Evolutionary conservation across 1,284 basidiomycete species (phyloP).

Genomic region (Heliocybe sulcata): DNA sequence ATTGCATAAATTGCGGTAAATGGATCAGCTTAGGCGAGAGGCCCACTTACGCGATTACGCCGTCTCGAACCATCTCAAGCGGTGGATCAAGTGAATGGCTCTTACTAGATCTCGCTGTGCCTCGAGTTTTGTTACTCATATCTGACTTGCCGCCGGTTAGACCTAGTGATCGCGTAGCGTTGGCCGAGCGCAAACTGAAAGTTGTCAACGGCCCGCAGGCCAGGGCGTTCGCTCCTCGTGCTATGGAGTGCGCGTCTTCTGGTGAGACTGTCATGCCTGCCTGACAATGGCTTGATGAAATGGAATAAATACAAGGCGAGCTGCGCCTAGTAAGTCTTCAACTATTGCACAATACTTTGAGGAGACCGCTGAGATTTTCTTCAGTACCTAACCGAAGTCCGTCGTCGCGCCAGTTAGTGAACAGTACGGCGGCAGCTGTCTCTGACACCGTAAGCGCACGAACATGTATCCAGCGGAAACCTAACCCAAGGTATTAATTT

Average conservation of each 20-base stretch:
- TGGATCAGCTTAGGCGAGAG: conserved; percentile 45
- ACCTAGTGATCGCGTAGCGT: conserved; percentile 47
- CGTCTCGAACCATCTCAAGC: conserved; percentile 49
- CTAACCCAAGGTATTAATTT: no score
- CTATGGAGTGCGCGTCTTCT: conserved; percentile 47
- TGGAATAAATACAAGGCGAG: conserved; percentile 54
- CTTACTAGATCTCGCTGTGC: conserved; percentile 10
- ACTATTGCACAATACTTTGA: no score
- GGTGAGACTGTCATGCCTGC: conserved; percentile 28
- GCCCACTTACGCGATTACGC: conserved; percentile 45
- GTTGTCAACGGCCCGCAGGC: conserved; percentile 56
- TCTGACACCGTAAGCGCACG: no score
- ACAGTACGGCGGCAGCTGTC: no score
- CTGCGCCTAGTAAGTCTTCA: conserved; percentile 35
- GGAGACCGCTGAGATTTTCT: no score
- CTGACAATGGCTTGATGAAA: conserved; percentile 45
- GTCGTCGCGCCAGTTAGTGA: no score
- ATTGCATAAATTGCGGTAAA: conserved; percentile 47
- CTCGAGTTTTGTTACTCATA: conserved; percentile 1
- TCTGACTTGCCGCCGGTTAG: conserved; percentile 23
- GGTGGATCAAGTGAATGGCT: conserved; percentile 23
- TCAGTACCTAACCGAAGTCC: no score
- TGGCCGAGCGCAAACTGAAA: conserved; percentile 48
- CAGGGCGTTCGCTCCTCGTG: conserved; percentile 32
- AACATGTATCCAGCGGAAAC: no score